A percentile compares a stretch with the other conserved stretches of the same genome.
phyloP scores from a whole-genome alignment of 2,329 filamentous ascomycete species.

The Colletotrichum endophyticum region DNA sequence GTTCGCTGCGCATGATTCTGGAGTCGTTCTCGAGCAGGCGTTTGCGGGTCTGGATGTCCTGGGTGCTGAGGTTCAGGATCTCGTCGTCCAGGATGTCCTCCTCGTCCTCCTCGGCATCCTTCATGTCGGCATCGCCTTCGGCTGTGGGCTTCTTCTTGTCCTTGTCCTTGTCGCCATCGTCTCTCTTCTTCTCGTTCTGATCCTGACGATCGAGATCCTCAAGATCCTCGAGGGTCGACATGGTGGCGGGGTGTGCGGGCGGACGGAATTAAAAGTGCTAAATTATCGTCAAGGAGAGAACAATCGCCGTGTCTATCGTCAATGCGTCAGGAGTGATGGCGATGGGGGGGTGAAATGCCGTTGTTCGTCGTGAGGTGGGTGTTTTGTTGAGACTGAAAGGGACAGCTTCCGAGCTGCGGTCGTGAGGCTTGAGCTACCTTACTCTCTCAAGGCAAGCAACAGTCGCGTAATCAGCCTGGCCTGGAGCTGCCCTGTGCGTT shows the following conservation, averaged over 20 bases:
- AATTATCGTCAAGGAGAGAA: background rate
- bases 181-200: slow-evolving; percentile 70
- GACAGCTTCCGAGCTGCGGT: slow-evolving; percentile 23
- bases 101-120: slow-evolving; percentile 76
- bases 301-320: background rate
- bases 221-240: slow-evolving; percentile 92
- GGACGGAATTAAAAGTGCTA: background rate
- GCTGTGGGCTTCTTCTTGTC: slow-evolving; percentile 39
- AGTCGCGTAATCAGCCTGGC: slow-evolving; percentile 26
- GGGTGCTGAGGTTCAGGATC: slow-evolving; percentile 89
- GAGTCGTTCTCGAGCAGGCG: slow-evolving; percentile 96
- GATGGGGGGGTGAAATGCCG: background rate
- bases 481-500: slow-evolving; percentile 23
- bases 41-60: slow-evolving; percentile 90
- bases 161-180: slow-evolving; percentile 36
- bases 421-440: slow-evolving; percentile 14
- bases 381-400: slow-evolving; percentile 16
- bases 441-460: slow-evolving; percentile 23
- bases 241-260: slow-evolving; percentile 43
- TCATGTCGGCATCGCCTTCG: slow-evolving; percentile 87
- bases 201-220: slow-evolving; percentile 85
- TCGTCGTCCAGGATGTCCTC: slow-evolving; percentile 91
- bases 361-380: slow-evolving; percentile 1
- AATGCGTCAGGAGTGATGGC: background rate
- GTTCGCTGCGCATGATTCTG: slow-evolving; percentile 98